phyloP scores from a whole-genome alignment of 805 yeast genomes.

The Yamadazyma sp. region DNA sequence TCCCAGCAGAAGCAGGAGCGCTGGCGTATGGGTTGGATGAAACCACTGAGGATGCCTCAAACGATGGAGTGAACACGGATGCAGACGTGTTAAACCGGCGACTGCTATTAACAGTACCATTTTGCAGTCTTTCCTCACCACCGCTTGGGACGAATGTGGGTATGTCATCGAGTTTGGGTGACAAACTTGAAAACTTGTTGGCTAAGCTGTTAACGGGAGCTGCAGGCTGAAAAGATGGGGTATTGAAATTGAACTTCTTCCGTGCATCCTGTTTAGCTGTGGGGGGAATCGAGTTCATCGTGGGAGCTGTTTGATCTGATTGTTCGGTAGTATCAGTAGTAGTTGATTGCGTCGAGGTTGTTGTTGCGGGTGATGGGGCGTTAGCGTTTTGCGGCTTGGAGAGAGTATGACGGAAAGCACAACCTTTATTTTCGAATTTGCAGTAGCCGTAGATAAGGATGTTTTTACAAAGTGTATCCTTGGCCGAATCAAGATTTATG shows the following conservation, averaged over 20 bases:
- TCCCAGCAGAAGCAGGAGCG: slow-evolving; percentile 10
- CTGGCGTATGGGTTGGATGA: slow-evolving; percentile 7
- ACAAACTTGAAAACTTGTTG: slow-evolving; percentile 43
- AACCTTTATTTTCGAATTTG: slow-evolving; percentile 83
- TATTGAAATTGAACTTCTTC: slow-evolving; percentile 37
- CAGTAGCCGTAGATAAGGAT: slow-evolving; percentile 85
- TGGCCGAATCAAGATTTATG: slow-evolving; percentile 57
- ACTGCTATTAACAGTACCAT: not conserved
- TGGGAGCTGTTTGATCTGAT: not conserved
- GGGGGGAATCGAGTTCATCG: not conserved
- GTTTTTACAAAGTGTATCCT: slow-evolving; percentile 78
- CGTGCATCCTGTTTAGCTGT: slow-evolving; percentile 7
- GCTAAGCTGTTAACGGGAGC: slow-evolving; percentile 22
- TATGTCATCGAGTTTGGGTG: slow-evolving; percentile 49
- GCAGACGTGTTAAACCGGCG: slow-evolving; percentile 39
- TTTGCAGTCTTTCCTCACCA: slow-evolving; percentile 7
- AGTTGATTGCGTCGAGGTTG: not conserved
- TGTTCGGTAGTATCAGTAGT: not conserved
- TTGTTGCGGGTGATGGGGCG: too few species aligned
- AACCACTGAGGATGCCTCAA: slow-evolving; percentile 7
- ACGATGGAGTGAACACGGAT: slow-evolving; percentile 39
- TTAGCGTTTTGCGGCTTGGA: slow-evolving; percentile 5
- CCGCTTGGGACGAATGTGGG: slow-evolving; percentile 51
- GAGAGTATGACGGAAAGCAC: slow-evolving; percentile 64
- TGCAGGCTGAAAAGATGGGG: slow-evolving; percentile 45